A percentile compares a stretch with the other conserved stretches of the same genome.
phyloP scores from a whole-genome alignment of 441 rosid species.

The Macaranga tanarius region DNA sequence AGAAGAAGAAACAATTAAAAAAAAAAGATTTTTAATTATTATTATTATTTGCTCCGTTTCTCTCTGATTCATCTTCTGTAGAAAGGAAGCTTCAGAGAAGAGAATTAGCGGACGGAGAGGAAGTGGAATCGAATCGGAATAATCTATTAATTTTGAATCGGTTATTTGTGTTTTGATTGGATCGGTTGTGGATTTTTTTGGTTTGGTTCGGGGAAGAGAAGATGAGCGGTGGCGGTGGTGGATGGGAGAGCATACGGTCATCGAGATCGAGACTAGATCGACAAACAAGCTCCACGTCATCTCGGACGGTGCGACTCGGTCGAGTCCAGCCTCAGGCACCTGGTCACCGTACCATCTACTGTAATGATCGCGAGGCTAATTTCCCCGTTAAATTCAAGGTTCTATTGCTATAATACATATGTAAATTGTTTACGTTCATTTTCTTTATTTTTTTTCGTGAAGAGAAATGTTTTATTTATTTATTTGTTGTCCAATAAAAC shows the following conservation, averaged over 20 bases:
- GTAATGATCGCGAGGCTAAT: slow-evolving; percentile 94
- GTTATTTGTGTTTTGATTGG: neutral
- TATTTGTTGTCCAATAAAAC: neutral
- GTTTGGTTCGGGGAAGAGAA: slow-evolving; percentile 3
- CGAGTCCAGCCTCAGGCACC: slow-evolving; percentile 94
- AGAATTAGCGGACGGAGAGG: neutral
- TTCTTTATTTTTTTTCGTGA: neutral
- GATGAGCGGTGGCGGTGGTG: slow-evolving; percentile 41
- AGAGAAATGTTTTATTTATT: neutral
- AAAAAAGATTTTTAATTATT: neutral
- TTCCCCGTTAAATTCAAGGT: slow-evolving; percentile 73
- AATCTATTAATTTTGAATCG: neutral
- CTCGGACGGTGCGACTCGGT: slow-evolving; percentile 80
- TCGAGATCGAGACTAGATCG: slow-evolving; percentile 41
- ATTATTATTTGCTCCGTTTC: neutral
- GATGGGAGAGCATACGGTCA: slow-evolving; percentile 57
- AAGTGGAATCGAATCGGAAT: neutral
- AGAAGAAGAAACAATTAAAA: neutral
- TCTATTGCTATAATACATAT: neutral
- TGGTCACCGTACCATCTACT: slow-evolving; percentile 68
- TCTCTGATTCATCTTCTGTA: slow-evolving; percentile 34
- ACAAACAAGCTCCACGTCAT: slow-evolving; percentile 37
- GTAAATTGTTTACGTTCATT: neutral
- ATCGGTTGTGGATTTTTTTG: neutral
- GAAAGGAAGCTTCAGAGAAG: slow-evolving; percentile 12